Conservation (phyloP, 2,329 filamentous ascomycete species). For the Cladosporium colombiae region DNA sequence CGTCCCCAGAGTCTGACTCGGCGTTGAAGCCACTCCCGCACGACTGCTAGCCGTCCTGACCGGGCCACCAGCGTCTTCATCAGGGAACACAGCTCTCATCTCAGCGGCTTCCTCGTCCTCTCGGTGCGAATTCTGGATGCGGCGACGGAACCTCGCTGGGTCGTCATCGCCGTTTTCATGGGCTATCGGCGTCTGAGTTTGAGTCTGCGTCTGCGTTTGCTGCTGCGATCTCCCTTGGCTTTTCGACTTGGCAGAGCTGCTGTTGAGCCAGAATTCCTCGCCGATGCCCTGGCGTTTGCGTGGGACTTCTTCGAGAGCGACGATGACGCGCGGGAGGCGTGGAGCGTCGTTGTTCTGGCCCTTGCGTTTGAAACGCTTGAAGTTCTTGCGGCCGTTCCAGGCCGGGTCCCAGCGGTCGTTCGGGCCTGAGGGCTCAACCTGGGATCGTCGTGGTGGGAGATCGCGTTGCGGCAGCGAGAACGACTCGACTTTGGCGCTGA, state of each 20-base stretch:
- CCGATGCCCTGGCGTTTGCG: slow-evolving; percentile 72
- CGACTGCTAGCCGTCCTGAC: not conserved
- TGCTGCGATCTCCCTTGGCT: slow-evolving; percentile 22
- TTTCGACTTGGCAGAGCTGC: slow-evolving; percentile 22
- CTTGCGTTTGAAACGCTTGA: slow-evolving; percentile 77
- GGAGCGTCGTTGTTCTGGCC: slow-evolving; percentile 50
- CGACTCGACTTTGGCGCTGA: slow-evolving; percentile 76
- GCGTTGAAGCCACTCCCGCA: slow-evolving; percentile 8
- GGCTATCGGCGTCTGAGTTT: slow-evolving; percentile 6
- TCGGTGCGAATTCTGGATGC: slow-evolving; percentile 30
- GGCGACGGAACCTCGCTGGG: slow-evolving; percentile 32
- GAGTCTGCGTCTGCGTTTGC: slow-evolving; percentile 25
- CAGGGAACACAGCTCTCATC: slow-evolving; percentile 22
- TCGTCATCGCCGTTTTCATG: slow-evolving; percentile 29
- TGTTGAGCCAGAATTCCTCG: slow-evolving; percentile 70
- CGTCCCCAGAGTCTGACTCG: slow-evolving; percentile 27
- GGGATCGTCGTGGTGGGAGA: slow-evolving; percentile 27
- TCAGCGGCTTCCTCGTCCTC: slow-evolving; percentile 32
- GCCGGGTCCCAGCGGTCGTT: slow-evolving; percentile 75
- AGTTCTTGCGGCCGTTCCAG: slow-evolving; percentile 96
- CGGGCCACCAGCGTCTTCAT: slow-evolving; percentile 18
- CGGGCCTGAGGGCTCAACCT: slow-evolving; percentile 41
- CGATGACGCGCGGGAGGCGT: slow-evolving; percentile 61
- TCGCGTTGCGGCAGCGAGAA: slow-evolving; percentile 61
- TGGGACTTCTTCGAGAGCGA: slow-evolving; percentile 70